Base-by-base conservation (phyloP, 2,329 filamentous ascomycete species). In the Apiospora phragmitis region DNA sequence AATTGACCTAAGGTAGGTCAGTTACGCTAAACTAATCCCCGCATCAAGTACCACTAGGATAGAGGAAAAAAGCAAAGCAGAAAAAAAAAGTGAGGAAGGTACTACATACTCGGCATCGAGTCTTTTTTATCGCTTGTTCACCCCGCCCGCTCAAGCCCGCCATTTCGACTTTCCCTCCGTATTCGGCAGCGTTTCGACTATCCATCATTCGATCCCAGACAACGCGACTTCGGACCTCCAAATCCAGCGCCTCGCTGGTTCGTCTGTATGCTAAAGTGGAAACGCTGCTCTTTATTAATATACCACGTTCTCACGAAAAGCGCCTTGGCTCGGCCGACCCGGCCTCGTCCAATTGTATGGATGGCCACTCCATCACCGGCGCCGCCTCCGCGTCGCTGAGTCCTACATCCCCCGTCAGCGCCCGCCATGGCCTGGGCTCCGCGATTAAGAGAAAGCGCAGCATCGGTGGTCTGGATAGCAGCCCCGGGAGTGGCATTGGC, bases 371-470 rank as follows among this genome's bases (percentile, higher is more conserved):
- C 75, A 75, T 81, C 72, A 79, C 82, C 79, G 81, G 82, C 77
- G 81, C 81, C 76, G 81, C 82, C 79, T 84, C 83, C 79, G 84
- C 83, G 74, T 85, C 85, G 69, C 83, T 84, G 78, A 88, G 86
- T 78, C 87, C 87, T 77, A 88, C 86, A 74, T 88, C 86, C 78
- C 87, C 87, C 71, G 80, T 86, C 76, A 88, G 85, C 79, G 82
- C 85, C 74, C 85, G 86, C 74, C 85, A 85, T 75, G 85, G 82
- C 73, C 78, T 68, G 11, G 59, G 51, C 38, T 69, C 55, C 35
- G 35, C 80, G 67, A 85, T 83, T 73, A 91, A 91, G 83, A 84
- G 90, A 78, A 92, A 92, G 85, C 85, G 88, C 74, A 90, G 85
- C 75, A 85, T 79, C 70, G 81, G 79, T 1, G 78, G 81, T 68